Percentiles rank a stretch among this genome's conserved stretches.
Evolutionary conservation across 2,329 filamentous ascomycete species (phyloP).

Genomic region (Microdochium trichocladiopsis): DNA sequence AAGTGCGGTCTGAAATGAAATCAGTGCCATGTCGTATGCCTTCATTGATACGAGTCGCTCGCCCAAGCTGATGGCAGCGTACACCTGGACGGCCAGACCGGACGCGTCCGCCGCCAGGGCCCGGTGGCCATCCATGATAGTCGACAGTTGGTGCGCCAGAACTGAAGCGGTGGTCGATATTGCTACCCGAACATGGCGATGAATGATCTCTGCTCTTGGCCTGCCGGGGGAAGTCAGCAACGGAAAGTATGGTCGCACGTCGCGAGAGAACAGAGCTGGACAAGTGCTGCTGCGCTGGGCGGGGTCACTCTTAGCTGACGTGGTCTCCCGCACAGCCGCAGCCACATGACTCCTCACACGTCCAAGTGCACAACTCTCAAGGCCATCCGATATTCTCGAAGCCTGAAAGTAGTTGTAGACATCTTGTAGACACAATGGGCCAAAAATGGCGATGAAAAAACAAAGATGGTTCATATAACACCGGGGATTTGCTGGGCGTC

Average conservation of each 20-base stretch:
- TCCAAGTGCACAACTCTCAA: background rate
- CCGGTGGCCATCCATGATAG: background rate
- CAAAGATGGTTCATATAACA: background rate
- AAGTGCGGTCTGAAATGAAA: background rate
- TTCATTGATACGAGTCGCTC: background rate
- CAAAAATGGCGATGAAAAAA: background rate
- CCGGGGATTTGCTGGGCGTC: background rate
- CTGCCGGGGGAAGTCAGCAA: background rate
- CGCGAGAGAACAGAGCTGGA: background rate
- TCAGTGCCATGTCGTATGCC: background rate
- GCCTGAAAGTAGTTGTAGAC: background rate
- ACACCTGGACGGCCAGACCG: background rate
- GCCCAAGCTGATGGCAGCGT: background rate
- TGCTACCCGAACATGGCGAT: background rate
- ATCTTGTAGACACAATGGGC: background rate
- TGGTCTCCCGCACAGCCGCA: background rate
- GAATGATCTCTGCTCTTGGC: background rate
- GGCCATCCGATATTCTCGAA: background rate
- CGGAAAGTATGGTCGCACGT: background rate
- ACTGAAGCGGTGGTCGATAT: background rate
- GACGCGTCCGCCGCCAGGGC: background rate
- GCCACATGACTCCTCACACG: background rate
- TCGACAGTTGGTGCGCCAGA: background rate
- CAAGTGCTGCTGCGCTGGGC: background rate
- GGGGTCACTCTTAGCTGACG: background rate